Conservation (phyloP, 768 basidiomycete genomes). For the Paxillus rubicundulus region DNA sequence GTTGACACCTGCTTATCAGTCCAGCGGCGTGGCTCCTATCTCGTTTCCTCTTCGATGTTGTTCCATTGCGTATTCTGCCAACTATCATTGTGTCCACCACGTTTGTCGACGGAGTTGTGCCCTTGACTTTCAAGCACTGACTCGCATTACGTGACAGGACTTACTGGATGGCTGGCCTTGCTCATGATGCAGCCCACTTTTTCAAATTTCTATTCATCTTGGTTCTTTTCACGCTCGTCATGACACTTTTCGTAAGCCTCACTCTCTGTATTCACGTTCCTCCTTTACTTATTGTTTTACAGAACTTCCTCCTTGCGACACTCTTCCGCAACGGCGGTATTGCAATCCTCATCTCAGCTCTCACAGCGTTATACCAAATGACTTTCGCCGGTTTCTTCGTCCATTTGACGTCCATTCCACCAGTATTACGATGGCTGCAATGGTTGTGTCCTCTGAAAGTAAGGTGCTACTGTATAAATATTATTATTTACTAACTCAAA, state of each 20-base stretch:
- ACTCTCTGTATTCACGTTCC: neutral
- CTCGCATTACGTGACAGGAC: conserved; percentile 42
- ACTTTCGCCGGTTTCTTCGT: conserved; percentile 93
- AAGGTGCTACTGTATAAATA: neutral
- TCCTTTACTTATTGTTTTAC: neutral
- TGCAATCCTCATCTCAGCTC: conserved; percentile 83
- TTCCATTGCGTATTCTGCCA: conserved; percentile 86
- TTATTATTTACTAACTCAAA: neutral
- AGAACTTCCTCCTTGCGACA: conserved; percentile 91
- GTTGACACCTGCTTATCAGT: conserved; percentile 35
- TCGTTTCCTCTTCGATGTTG: conserved; percentile 82
- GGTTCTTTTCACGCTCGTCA: conserved; percentile 77
- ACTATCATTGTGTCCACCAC: conserved; percentile 85
- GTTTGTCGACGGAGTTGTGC: conserved; percentile 40
- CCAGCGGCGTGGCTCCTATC: conserved; percentile 92
- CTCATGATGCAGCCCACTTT: conserved; percentile 72
- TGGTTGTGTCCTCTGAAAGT: conserved; percentile 83
- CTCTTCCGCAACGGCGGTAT: conserved; percentile 84
- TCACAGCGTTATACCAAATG: conserved; percentile 77
- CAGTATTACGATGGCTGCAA: conserved; percentile 90
- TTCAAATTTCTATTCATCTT: conserved; percentile 95
- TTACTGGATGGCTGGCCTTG: conserved; percentile 96
- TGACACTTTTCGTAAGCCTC: conserved; percentile 77
- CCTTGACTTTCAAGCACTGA: conserved; percentile 2
- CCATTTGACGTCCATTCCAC: conserved; percentile 79